A percentile compares a stretch with the other conserved stretches of the same genome.
These are phyloP conservation scores for Limnanthes douglasii DNA, from an alignment of 345 rosid genomes.

Conservation along the genomic window DNA sequence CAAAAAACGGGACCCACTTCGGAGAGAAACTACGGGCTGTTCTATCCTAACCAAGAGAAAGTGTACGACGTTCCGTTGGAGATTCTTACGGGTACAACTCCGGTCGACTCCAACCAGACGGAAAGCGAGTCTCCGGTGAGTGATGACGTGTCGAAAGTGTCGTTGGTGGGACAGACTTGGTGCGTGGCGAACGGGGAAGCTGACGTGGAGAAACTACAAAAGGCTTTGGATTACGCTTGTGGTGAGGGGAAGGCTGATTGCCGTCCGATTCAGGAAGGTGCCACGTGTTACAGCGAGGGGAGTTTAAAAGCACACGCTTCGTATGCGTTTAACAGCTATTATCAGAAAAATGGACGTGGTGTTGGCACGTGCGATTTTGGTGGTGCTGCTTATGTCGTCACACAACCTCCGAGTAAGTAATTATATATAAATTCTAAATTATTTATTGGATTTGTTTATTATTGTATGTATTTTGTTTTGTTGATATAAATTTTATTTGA, in stretches of 20 bases:
- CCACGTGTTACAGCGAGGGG: constrained; percentile 52
- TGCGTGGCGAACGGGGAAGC: constrained; percentile 47
- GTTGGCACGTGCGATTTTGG: constrained; percentile 60
- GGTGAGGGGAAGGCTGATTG: constrained; percentile 93
- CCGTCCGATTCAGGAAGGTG: constrained; percentile 55
- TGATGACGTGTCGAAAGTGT: constrained; percentile 5
- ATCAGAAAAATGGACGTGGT: constrained; percentile 55
- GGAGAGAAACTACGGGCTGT: constrained; percentile 76
- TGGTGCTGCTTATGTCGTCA: constrained; percentile 59
- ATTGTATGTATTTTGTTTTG: background rate
- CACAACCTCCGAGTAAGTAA: constrained; percentile 51
- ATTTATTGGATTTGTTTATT: background rate
- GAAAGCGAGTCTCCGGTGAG: constrained; percentile 14
- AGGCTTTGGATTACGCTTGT: constrained; percentile 60
- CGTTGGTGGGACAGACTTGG: constrained; percentile 45
- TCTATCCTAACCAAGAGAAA: constrained; percentile 43
- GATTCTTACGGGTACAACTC: constrained; percentile 5
- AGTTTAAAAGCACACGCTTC: constrained; percentile 69
- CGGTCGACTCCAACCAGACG: constrained; percentile 10
- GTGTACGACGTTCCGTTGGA: constrained; percentile 46
- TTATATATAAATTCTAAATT: background rate
- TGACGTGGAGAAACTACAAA: constrained; percentile 36
- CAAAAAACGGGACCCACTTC: constrained; percentile 71
- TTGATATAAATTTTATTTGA: background rate
- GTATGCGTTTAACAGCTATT: constrained; percentile 80